A percentile compares a stretch with the other conserved stretches of the same genome.
Conservation (phyloP, 441 rosid genomes). For the Corymbia citriodora region DNA sequence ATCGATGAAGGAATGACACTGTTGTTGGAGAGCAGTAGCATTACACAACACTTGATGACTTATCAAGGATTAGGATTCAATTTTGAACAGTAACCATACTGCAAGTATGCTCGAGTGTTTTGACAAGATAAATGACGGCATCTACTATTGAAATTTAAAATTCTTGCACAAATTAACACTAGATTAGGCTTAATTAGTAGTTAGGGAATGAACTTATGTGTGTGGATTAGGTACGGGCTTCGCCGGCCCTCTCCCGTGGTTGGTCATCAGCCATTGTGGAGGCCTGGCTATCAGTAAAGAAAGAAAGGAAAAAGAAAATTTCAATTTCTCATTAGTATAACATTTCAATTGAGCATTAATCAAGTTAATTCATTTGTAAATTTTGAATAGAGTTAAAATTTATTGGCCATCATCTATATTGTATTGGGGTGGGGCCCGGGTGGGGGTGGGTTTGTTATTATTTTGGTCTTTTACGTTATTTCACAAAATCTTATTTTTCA, state of each 20-base stretch:
- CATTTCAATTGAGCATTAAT: too few species aligned
- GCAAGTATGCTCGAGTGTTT: background rate
- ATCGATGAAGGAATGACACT: background rate
- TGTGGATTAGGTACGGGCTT: background rate
- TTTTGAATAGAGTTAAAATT: too few species aligned
- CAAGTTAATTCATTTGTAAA: too few species aligned
- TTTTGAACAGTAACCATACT: background rate
- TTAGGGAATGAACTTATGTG: background rate
- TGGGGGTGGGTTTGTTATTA: too few species aligned
- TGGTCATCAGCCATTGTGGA: too few species aligned
- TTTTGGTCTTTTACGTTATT: too few species aligned
- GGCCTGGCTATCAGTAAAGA: too few species aligned
- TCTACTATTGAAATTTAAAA: background rate
- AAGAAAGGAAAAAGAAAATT: too few species aligned
- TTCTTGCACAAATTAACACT: background rate
- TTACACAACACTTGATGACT: background rate
- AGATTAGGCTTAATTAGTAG: background rate
- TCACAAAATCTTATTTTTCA: too few species aligned
- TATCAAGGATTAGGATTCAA: background rate
- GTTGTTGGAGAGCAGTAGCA: background rate
- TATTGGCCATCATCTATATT: too few species aligned
- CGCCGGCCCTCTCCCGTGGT: fast-evolving
- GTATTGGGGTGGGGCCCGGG: too few species aligned
- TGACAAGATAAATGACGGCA: background rate
- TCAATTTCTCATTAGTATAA: too few species aligned